Evolutionary conservation across 2,329 filamentous ascomycete species (phyloP).

Genomic region (Scedosporium dehoogii): DNA sequence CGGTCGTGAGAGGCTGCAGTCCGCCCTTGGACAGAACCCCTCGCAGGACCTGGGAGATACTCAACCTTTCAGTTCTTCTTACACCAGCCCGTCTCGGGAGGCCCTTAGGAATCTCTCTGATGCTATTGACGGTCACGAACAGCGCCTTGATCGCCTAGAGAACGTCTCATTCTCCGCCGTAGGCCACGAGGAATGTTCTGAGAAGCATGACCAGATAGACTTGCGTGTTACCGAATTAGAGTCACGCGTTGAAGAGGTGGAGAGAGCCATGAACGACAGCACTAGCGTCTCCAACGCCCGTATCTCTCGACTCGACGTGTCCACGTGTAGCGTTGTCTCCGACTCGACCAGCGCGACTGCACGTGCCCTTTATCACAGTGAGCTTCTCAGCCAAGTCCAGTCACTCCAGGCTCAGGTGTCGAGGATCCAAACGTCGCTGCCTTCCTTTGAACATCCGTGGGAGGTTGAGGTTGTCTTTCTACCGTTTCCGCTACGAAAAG

Average conservation of each 20-base stretch:
- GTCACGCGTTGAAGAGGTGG: constrained; percentile 48
- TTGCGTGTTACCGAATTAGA: constrained; percentile 61
- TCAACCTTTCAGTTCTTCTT: constrained; percentile 12
- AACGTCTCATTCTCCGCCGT: constrained; percentile 57
- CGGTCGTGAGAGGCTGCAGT: not conserved
- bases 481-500: constrained; percentile 52
- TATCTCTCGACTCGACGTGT: constrained; percentile 29
- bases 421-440: constrained; percentile 49
- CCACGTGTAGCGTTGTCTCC: constrained; percentile 35
- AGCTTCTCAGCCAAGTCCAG: constrained; percentile 41
- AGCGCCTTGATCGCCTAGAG: constrained; percentile 59
- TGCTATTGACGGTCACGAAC: constrained; percentile 49
- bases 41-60: constrained; percentile 11
- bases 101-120: constrained; percentile 36
- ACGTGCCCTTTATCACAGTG: constrained; percentile 29
- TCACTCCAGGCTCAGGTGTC: constrained; percentile 38
- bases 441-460: constrained; percentile 53
- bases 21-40: not conserved
- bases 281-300: constrained; percentile 29
- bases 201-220: constrained; percentile 57
- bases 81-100: constrained; percentile 19
- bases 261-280: constrained; percentile 40
- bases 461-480: constrained; percentile 67
- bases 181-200: constrained; percentile 59
- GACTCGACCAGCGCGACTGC: constrained; percentile 31